Conservation (phyloP, 75 land plant genomes). For the Pinus tabuliformis region DNA sequence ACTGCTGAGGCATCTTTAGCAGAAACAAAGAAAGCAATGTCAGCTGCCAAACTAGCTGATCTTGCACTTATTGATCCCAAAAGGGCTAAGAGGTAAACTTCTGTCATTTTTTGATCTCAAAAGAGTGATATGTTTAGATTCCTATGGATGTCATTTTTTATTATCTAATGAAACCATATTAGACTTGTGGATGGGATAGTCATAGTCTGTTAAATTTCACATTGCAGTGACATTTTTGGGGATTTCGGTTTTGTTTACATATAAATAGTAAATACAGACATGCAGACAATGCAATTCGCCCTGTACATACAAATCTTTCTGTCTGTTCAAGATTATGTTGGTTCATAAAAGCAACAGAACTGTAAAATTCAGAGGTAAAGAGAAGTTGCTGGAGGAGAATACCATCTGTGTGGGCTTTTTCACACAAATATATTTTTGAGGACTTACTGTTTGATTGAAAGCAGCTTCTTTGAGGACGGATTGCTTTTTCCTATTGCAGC, state of each 20-base stretch:
- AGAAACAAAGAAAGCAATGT: constrained; percentile 89
- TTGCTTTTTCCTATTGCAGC: background rate
- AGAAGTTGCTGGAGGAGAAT: background rate
- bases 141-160: no score
- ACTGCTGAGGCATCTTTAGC: constrained; percentile 43
- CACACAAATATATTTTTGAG: background rate
- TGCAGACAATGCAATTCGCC: background rate
- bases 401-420: background rate
- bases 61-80: constrained; percentile 94
- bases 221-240: background rate
- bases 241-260: background rate
- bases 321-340: background rate
- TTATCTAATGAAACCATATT: background rate
- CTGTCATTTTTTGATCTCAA: no score
- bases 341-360: background rate
- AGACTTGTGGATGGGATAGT: background rate
- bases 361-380: background rate
- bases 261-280: background rate
- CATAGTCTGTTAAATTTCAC: background rate
- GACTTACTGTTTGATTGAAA: background rate
- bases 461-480: background rate
- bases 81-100: constrained; percentile 85
- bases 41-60: constrained; percentile 90
- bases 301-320: background rate
- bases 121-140: no score